Base-by-base conservation (phyloP, 768 basidiomycete genomes). In the Serendipita sp. region DNA sequence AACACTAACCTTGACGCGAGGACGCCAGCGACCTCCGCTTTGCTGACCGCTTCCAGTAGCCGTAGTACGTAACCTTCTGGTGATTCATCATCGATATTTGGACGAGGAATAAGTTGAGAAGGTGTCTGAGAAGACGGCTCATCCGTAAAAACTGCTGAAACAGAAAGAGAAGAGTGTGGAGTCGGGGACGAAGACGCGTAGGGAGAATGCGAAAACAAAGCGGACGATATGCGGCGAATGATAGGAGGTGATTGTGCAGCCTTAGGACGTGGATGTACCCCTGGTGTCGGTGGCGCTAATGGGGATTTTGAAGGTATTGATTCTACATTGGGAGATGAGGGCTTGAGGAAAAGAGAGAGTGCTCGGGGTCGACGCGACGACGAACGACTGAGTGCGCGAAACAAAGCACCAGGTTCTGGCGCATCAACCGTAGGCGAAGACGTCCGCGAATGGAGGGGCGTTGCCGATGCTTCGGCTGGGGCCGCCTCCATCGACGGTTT, bases 1-100 rank as follows among this genome's bases (percentile, higher is more conserved):
- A 66, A 67, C 38, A 67, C 73, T 66, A 72, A 93, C 93, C 82
- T 88, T 16, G 88, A 82, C 33, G 94, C 92, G 26, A 97, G 72
- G 14, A 91, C 80, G 22, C 80, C 79, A 0, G 88, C 86, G 42
- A 97, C 76, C 68, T 96, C 93, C 1, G 83, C 80, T 70, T 88
- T 86, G 66, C 78, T 82, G 9, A 91, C 82, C 34, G 79, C 78
- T 17, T 79, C 73, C 42, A 78, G 72, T 43, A 98, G 72, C 64
- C 90, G 78, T 13, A 73, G 69, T 31, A 96, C 71, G 73, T 89
- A 97, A 1, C 73, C 70, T 63, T 83, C 83, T 1, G 87, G 82
- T 24, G 83, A 79, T 72, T 95, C 91, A 34, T 79, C 81, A 41
- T 77, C 74, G 17, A 70, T 66, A 38, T 72, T 73, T 1, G 85